Evolutionary conservation across 495 filamentous ascomycete species (phyloP).

Genomic region (Ramalina peruviana): DNA sequence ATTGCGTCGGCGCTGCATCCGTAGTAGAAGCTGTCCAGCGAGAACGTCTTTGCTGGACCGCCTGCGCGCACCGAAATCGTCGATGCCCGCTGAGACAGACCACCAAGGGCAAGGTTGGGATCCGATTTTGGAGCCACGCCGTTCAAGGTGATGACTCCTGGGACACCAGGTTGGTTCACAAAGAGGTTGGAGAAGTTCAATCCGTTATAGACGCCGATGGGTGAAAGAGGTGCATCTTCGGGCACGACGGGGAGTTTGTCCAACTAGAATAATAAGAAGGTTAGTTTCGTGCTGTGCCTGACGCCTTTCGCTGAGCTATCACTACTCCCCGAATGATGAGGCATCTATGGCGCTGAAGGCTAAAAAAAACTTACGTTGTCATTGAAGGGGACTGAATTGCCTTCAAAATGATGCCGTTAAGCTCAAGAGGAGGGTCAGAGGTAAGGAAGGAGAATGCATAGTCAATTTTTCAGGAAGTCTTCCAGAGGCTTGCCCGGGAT

Average conservation of each 20-base stretch:
- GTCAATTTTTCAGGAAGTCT: too few species aligned
- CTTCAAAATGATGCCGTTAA: too few species aligned
- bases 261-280: neutral
- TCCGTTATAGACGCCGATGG: neutral
- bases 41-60: neutral
- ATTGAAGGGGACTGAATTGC: too few species aligned
- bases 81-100: neutral
- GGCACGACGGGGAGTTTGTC: neutral
- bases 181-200: neutral
- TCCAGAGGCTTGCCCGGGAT: too few species aligned
- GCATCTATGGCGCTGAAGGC: too few species aligned
- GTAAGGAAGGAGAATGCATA: too few species aligned
- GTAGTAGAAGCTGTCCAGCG: slow-evolving; percentile 1
- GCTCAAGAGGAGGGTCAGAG: too few species aligned
- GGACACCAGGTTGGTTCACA: neutral
- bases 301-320: too few species aligned
- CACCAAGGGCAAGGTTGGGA: neutral
- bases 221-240: neutral
- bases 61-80: neutral
- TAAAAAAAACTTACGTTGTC: too few species aligned
- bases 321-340: too few species aligned
- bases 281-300: too few species aligned
- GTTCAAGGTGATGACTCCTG: neutral
- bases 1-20: neutral
- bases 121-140: neutral